Conservation (phyloP, 1,139 yeast species). For the Pichia sp. region DNA sequence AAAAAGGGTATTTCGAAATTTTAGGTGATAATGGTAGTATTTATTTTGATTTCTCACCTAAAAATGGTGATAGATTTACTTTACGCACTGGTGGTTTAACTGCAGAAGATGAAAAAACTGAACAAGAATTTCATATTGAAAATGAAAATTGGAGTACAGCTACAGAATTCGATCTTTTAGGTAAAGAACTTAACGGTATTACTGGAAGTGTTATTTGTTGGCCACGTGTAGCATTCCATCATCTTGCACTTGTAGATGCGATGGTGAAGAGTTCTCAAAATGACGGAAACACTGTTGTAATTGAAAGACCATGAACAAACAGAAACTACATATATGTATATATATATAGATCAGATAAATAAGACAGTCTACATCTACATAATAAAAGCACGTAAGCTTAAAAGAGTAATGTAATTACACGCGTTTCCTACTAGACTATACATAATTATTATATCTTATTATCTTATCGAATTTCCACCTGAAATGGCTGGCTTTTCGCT, state of each 20-base stretch:
- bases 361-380: background rate
- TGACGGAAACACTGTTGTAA: constrained; percentile 45
- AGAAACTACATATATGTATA: background rate
- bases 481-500: background rate
- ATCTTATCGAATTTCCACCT: too few species aligned
- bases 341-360: background rate
- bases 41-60: constrained; percentile 54
- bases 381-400: background rate
- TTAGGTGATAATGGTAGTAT: constrained; percentile 76
- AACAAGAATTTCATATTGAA: constrained; percentile 38
- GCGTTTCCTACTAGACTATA: background rate
- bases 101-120: constrained; percentile 42
- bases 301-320: background rate
- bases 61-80: constrained; percentile 41
- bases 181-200: constrained; percentile 63
- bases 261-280: constrained; percentile 58
- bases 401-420: background rate
- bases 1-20: constrained; percentile 57
- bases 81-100: constrained; percentile 36
- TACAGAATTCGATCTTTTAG: constrained; percentile 68
- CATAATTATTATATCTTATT: too few species aligned
- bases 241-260: constrained; percentile 82
- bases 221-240: constrained; percentile 81
- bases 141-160: constrained; percentile 54
- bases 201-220: constrained; percentile 50